A percentile compares a stretch with the other conserved stretches of the same genome.
Conservation (phyloP, 2,329 filamentous ascomycete species). For the Fusarium multiceps region DNA sequence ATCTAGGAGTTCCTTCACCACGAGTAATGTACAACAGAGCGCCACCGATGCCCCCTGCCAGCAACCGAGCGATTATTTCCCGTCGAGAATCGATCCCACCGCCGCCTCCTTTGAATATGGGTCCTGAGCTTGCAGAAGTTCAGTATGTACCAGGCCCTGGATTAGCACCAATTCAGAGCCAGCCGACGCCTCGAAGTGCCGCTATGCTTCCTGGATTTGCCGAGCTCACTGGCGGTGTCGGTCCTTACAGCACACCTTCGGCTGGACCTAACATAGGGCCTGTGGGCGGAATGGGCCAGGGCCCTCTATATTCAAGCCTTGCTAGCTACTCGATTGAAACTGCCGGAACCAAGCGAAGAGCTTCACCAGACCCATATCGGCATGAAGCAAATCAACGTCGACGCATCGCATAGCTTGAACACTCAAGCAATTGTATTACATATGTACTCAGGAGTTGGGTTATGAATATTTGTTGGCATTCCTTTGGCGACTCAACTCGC, state of each 20-base stretch:
- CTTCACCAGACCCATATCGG: constrained; percentile 57
- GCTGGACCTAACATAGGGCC: constrained; percentile 49
- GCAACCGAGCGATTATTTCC: constrained; percentile 52
- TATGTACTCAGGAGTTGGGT: constrained; percentile 29
- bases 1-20: constrained; percentile 56
- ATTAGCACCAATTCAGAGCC: constrained; percentile 65
- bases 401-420: constrained; percentile 45
- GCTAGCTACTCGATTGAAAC: constrained; percentile 53
- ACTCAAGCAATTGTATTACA: constrained; percentile 9
- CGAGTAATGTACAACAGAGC: constrained; percentile 55
- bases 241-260: constrained; percentile 66
- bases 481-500: constrained; percentile 13
- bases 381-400: constrained; percentile 60
- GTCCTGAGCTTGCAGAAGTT: constrained; percentile 48
- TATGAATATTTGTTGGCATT: constrained; percentile 25
- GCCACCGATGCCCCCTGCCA: constrained; percentile 46
- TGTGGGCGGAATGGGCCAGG: constrained; percentile 52
- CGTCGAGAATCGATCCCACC: constrained; percentile 57
- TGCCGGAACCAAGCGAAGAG: constrained; percentile 62
- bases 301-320: constrained; percentile 50
- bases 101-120: constrained; percentile 46
- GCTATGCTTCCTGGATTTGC: constrained; percentile 69
- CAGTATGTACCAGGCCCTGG: constrained; percentile 54
- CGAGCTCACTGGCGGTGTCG: constrained; percentile 72
- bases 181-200: constrained; percentile 53